A percentile compares a stretch with the other conserved stretches of the same genome.
Conservation (phyloP, 768 basidiomycete species). For the Boletus pseudopeckii region DNA sequence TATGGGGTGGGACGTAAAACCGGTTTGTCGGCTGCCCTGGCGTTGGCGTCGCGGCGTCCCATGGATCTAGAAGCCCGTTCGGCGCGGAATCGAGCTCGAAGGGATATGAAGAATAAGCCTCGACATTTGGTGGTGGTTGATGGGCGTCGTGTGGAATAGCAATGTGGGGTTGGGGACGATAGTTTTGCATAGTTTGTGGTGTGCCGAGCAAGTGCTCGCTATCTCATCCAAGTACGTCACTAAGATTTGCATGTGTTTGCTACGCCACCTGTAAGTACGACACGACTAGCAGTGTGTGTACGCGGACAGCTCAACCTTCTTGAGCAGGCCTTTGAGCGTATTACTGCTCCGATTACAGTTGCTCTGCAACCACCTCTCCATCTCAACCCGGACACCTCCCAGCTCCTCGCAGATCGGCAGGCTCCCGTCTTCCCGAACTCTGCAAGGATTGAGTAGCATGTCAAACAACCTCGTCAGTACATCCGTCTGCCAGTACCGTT, state of each 20-base stretch:
- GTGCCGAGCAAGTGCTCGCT: not conserved
- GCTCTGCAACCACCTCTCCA: constrained; percentile 83
- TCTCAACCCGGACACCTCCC: constrained; percentile 60
- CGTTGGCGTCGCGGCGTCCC: constrained; percentile 31
- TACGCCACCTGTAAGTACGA: not conserved
- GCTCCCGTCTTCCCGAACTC: constrained; percentile 50
- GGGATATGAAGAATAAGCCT: constrained; percentile 30
- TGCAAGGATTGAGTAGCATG: constrained; percentile 75
- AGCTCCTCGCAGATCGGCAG: constrained; percentile 77
- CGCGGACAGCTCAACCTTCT: constrained; percentile 68
- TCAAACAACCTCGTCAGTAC: constrained; percentile 86
- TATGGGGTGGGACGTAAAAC: constrained; percentile 20
- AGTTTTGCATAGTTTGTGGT: constrained; percentile 19
- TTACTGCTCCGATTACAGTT: constrained; percentile 86
- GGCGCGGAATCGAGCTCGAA: constrained; percentile 28
- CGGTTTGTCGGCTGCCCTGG: constrained; percentile 22
- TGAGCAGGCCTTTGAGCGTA: constrained; percentile 75
- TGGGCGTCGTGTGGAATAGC: constrained; percentile 37
- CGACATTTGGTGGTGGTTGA: constrained; percentile 30
- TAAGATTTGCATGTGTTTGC: constrained; percentile 19
- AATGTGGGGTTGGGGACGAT: constrained; percentile 36
- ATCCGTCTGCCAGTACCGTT: constrained; percentile 92
- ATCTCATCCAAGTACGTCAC: constrained; percentile 20
- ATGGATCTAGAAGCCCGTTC: constrained; percentile 30
- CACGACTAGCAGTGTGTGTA: constrained; percentile 26